phyloP scores from a whole-genome alignment of 2,329 filamentous ascomycete genomes.

The Calonectria leucothoes region DNA sequence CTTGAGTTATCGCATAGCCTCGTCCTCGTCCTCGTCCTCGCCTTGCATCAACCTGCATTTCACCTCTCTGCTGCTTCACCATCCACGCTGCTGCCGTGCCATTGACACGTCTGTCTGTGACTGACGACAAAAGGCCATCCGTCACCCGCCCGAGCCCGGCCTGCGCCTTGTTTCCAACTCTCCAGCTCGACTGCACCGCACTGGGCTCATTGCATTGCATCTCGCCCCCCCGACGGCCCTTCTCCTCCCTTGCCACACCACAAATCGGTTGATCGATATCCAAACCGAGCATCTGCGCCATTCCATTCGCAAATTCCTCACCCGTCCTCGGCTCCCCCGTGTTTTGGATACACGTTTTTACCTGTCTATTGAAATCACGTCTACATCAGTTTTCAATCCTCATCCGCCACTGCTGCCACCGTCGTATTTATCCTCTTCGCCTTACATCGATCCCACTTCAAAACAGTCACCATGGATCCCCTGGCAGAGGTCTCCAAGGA shows the following conservation, averaged over 20 bases:
- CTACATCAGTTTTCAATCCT: not conserved
- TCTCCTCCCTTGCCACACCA: slow-evolving; percentile 1
- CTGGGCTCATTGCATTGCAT: not conserved
- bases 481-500: slow-evolving; percentile 6
- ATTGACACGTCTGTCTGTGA: not conserved
- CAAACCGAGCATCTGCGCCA: not conserved
- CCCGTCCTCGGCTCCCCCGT: not conserved
- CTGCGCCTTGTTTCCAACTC: too few relatives aligned
- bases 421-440: not conserved
- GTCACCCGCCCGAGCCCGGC: not conserved
- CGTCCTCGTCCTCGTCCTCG: slow-evolving; percentile 8
- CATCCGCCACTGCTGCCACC: not conserved
- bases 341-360: not conserved
- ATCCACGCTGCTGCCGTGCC: not conserved
- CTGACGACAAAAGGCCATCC: not conserved
- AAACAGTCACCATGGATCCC: slow-evolving; percentile 4
- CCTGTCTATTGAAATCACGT: not conserved
- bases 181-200: not conserved
- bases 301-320: not conserved
- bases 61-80: not conserved
- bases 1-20: slow-evolving; percentile 3
- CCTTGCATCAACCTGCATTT: slow-evolving; percentile 1
- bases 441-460: not conserved
- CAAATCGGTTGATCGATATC: not conserved
- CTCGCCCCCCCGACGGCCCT: not conserved